These are phyloP conservation scores for Leccinum laetum DNA, from an alignment of 1,284 basidiomycete genomes.

Conservation along the genomic window DNA sequence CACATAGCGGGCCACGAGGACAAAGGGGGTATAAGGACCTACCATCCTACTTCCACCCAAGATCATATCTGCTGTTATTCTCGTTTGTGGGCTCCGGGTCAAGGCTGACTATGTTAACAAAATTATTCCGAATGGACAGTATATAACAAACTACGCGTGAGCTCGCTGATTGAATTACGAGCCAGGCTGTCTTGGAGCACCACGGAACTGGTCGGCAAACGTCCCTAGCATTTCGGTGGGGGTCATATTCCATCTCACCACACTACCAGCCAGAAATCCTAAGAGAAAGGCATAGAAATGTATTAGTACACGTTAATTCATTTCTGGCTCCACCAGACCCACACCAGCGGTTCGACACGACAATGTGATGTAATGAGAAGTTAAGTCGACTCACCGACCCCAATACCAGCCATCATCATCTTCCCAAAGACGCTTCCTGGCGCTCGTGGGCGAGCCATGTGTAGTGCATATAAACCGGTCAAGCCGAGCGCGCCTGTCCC, in stretches of 20 bases:
- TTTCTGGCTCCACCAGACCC: background rate
- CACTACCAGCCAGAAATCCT: conserved; percentile 18
- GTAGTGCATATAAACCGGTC: conserved; percentile 51
- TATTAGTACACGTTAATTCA: background rate
- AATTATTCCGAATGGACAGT: background rate
- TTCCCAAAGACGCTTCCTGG: conserved; percentile 49
- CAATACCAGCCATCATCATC: conserved; percentile 45
- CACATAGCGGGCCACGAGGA: background rate
- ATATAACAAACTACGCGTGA: conserved; percentile 6
- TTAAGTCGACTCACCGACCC: conserved; percentile 41
- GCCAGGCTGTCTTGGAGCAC: conserved; percentile 2
- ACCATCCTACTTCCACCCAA: background rate
- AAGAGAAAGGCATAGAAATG: background rate
- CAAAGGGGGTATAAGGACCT: background rate
- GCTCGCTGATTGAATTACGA: conserved; percentile 6
- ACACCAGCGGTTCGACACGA: background rate
- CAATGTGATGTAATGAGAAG: background rate
- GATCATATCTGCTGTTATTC: background rate
- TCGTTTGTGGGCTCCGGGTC: background rate
- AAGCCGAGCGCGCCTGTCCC: conserved; percentile 48
- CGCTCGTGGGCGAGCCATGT: conserved; percentile 46
- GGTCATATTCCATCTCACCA: conserved; percentile 33
- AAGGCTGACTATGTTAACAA: background rate
- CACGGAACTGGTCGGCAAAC: conserved; percentile 14
- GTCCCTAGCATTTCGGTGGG: conserved; percentile 25